Percentiles rank a stretch among this genome's conserved stretches.
These are phyloP conservation scores for Diversispora epigaea DNA, from an alignment of 192 early-diverging fungal genomes.

Conservation along the genomic window DNA sequence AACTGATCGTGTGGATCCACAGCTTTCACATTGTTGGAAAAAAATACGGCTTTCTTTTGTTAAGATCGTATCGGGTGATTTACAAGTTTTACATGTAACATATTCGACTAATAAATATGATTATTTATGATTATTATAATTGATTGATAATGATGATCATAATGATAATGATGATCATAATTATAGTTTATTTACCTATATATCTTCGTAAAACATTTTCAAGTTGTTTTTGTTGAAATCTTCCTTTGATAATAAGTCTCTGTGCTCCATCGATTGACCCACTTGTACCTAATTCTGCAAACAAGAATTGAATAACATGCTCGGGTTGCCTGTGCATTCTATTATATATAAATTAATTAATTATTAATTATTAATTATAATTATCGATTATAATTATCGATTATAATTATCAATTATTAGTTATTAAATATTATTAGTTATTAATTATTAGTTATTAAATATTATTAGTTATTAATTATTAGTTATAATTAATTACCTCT, in stretches of 20 bases:
- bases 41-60: conserved; percentile 95
- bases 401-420: background rate
- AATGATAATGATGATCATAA: background rate
- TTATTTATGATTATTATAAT: background rate
- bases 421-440: background rate
- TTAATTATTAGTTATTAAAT: background rate
- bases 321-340: conserved; percentile 94
- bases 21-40: conserved; percentile 96
- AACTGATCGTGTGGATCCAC: conserved; percentile 92
- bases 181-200: conserved; percentile 61
- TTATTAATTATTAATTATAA: background rate
- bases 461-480: background rate
- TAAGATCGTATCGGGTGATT: conserved; percentile 88
- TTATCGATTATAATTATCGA: background rate
- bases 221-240: conserved; percentile 98
- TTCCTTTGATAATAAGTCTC: conserved; percentile 93
- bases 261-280: conserved; percentile 91
- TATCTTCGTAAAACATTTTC: conserved; percentile 97
- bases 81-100: conserved; percentile 99
- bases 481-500: conserved; percentile 53
- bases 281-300: conserved; percentile 97
- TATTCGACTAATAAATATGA: conserved; percentile 72
- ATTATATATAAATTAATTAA: background rate
- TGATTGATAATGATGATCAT: background rate
- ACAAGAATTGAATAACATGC: conserved; percentile 97